phyloP scores from a whole-genome alignment of 768 basidiomycete genomes.

The Hysterangium stoloniferum region DNA sequence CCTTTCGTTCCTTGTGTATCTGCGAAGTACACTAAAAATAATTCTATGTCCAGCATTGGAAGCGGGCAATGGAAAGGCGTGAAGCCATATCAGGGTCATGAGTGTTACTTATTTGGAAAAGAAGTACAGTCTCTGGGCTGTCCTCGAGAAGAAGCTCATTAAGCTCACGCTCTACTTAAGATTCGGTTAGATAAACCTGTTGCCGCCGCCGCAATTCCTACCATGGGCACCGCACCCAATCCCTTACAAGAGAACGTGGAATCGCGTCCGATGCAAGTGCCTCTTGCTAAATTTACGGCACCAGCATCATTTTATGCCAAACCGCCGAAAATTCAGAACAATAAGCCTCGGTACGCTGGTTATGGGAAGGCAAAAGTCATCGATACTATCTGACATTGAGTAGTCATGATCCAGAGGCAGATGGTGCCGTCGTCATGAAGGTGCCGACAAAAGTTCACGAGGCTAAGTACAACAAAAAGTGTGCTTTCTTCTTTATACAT shows the following conservation, averaged over 20 bases:
- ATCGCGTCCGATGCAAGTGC: neutral
- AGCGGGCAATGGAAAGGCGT: slow-evolving; percentile 54
- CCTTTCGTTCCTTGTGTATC: neutral
- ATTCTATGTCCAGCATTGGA: slow-evolving; percentile 50
- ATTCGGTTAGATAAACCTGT: neutral
- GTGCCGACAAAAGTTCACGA: slow-evolving; percentile 61
- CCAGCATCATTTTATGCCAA: slow-evolving; percentile 57
- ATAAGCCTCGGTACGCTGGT: slow-evolving; percentile 39
- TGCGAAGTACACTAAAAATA: no score
- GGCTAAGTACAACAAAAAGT: slow-evolving; percentile 67
- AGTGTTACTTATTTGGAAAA: slow-evolving; percentile 46
- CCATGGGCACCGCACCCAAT: no score
- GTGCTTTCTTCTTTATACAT: no score
- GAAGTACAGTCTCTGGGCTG: no score
- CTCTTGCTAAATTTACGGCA: slow-evolving; percentile 33
- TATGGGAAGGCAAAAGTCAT: neutral
- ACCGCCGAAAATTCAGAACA: slow-evolving; percentile 22
- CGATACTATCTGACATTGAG: neutral
- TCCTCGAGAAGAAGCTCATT: no score
- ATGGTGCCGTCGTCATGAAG: slow-evolving; percentile 83
- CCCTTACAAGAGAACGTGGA: neutral
- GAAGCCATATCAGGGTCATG: slow-evolving; percentile 34
- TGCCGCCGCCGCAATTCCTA: neutral
- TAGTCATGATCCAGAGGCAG: slow-evolving; percentile 71
- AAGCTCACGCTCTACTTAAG: no score